Evolutionary conservation across 1,139 yeast species (phyloP).

Genomic region (Geotrichum restrictum): DNA sequence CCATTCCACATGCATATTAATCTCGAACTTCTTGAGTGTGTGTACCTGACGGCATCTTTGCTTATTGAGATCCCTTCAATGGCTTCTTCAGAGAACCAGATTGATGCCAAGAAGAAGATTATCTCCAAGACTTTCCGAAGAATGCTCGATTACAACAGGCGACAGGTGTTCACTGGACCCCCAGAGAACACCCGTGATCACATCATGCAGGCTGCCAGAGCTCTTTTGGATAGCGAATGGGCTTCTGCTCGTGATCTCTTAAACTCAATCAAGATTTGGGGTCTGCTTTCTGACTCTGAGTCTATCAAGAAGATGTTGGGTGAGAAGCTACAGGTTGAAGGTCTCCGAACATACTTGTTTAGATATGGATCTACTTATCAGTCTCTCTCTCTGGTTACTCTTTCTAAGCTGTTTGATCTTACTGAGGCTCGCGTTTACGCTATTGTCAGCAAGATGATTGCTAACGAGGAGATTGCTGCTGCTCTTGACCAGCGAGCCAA

Average conservation of each 20-base stretch:
- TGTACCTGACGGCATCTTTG: conserved; percentile 84
- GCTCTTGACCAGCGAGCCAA: conserved; percentile 58
- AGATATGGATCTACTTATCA: conserved; percentile 74
- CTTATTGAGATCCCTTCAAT: conserved; percentile 88
- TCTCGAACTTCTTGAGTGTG: conserved; percentile 90
- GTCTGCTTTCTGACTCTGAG: conserved; percentile 63
- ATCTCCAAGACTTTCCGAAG: conserved; percentile 83
- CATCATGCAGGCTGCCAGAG: conserved; percentile 88
- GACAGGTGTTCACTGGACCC: conserved; percentile 95
- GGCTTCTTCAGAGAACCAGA: conserved; percentile 52
- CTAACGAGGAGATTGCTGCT: conserved; percentile 69
- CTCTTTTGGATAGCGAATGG: conserved; percentile 91
- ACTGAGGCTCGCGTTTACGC: conserved; percentile 54
- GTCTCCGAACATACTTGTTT: conserved; percentile 84
- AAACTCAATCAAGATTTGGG: conserved; percentile 82
- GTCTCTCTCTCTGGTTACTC: conserved; percentile 65
- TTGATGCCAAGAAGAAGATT: conserved; percentile 61
- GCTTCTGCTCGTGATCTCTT: conserved; percentile 66
- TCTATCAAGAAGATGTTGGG: conserved; percentile 67
- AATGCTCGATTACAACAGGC: conserved; percentile 86
- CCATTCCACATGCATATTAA: conserved; percentile 99
- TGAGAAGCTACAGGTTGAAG: conserved; percentile 79
- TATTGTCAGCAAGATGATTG: conserved; percentile 70
- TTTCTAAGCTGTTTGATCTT: conserved; percentile 65
- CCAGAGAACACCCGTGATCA: conserved; percentile 95